These are phyloP conservation scores for Rubia yunnanensis DNA, from an alignment of 257 asterid genomes.

Conservation along the genomic window DNA sequence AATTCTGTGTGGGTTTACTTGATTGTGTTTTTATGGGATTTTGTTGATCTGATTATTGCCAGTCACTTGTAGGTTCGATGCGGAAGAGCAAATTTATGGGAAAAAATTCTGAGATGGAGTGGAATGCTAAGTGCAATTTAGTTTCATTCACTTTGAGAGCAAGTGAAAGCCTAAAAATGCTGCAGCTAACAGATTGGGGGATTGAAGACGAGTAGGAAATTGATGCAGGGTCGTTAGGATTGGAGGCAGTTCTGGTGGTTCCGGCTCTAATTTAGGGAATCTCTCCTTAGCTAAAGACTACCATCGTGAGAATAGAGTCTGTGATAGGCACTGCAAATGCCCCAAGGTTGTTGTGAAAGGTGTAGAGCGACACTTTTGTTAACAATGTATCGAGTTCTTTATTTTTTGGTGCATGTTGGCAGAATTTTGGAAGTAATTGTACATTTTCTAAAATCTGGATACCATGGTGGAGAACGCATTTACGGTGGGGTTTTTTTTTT, in stretches of 20 bases:
- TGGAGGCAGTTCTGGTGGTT: conserved; percentile 43
- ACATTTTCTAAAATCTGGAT: too few species aligned
- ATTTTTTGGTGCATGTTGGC: too few species aligned
- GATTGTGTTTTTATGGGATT: conserved; percentile 7
- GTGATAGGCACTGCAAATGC: conserved; percentile 70
- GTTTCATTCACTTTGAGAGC: conserved; percentile 43
- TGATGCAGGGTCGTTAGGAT: conserved; percentile 50
- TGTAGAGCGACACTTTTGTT: conserved; percentile 79
- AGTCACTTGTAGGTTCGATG: conserved; percentile 25
- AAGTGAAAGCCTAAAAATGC: conserved; percentile 46
- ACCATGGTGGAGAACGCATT: too few species aligned
- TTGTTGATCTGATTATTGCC: conserved; percentile 22
- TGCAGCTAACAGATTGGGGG: conserved; percentile 64
- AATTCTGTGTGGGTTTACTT: conserved; percentile 6
- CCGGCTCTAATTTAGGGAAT: conserved; percentile 56
- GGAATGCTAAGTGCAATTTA: conserved; percentile 54
- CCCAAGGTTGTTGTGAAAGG: conserved; percentile 64
- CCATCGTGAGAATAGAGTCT: conserved; percentile 82
- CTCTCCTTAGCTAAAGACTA: conserved; percentile 76
- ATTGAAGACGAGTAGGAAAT: conserved; percentile 54
- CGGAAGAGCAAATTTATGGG: conserved; percentile 21
- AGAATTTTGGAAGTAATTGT: too few species aligned
- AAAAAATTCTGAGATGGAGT: conserved; percentile 56
- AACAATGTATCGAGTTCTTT: too few species aligned
- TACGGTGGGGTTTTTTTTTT: too few species aligned